These are phyloP conservation scores for Candida labiduridarum DNA, from an alignment of 1,139 yeast genomes.

Conservation along the genomic window DNA sequence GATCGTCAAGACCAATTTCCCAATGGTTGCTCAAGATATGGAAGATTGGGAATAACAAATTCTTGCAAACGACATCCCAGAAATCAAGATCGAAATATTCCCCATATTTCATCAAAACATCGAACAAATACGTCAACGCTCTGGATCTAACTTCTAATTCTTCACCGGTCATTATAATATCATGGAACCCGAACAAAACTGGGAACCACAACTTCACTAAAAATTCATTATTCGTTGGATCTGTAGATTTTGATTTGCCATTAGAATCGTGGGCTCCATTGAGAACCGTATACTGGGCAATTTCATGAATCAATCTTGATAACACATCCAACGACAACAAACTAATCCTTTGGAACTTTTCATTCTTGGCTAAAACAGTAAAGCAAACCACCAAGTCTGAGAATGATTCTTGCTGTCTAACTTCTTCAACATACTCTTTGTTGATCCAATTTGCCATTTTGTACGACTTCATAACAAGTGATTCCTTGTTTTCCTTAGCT, in stretches of 20 bases:
- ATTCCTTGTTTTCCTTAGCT: slow-evolving; percentile 57
- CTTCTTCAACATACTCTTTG: slow-evolving; percentile 61
- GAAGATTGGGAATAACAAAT: slow-evolving; percentile 88
- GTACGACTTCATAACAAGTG: slow-evolving; percentile 64
- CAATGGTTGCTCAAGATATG: slow-evolving; percentile 76
- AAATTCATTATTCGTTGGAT: slow-evolving; percentile 33
- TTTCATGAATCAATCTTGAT: slow-evolving; percentile 60
- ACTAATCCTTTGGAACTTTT: slow-evolving; percentile 76
- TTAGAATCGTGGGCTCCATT: slow-evolving; percentile 16
- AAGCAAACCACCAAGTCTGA: slow-evolving; percentile 74
- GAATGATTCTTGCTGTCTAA: slow-evolving; percentile 75
- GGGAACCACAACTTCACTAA: slow-evolving; percentile 72
- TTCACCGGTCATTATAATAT: slow-evolving; percentile 88
- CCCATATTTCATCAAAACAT: slow-evolving; percentile 78
- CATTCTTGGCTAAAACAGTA: slow-evolving; percentile 82
- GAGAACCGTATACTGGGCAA: slow-evolving; percentile 46
- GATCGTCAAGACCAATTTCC: slow-evolving; percentile 62
- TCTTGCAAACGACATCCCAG: slow-evolving; percentile 82
- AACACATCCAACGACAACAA: slow-evolving; percentile 81
- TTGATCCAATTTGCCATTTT: slow-evolving; percentile 66
- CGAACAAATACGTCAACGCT: slow-evolving; percentile 82
- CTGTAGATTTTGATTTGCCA: slow-evolving; percentile 17
- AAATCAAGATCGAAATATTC: slow-evolving; percentile 68
- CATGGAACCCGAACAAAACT: slow-evolving; percentile 79
- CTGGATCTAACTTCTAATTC: slow-evolving; percentile 93